Evolutionary conservation across 148 eudicot species (phyloP).

Genomic region (Amaranthus palmeri): DNA sequence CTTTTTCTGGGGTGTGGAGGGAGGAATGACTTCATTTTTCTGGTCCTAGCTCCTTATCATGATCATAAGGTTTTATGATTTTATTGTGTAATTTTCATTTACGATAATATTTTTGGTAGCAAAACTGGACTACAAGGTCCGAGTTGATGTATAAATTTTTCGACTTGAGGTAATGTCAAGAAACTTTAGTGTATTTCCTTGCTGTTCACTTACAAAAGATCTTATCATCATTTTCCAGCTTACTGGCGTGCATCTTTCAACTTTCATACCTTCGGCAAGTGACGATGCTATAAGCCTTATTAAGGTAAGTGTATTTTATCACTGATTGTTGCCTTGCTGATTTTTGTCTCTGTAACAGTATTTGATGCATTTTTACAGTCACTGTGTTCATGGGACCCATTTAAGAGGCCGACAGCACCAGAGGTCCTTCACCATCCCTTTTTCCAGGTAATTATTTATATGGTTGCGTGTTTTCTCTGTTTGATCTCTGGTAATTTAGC

Average conservation of each 20-base stretch:
- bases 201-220: constrained; percentile 3
- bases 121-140: too few species aligned
- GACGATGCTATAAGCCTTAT: constrained; percentile 68
- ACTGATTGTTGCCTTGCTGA: neutral
- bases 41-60: too few species aligned
- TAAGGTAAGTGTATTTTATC: constrained; percentile 34
- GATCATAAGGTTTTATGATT: too few species aligned
- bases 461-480: neutral
- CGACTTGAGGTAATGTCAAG: too few species aligned
- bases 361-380: constrained; percentile 29
- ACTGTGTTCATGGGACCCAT: constrained; percentile 78
- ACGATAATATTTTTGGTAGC: too few species aligned
- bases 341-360: neutral
- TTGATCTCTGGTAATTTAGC: neutral
- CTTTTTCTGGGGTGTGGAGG: too few species aligned
- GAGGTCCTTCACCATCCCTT: constrained; percentile 92
- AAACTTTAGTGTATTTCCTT: too few species aligned
- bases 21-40: too few species aligned
- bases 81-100: too few species aligned
- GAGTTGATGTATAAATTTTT: too few species aligned
- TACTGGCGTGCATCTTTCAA: constrained; percentile 62
- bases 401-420: constrained; percentile 78
- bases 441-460: constrained; percentile 58
- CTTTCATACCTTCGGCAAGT: constrained; percentile 65
- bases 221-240: constrained; percentile 31